Conservation (phyloP, 1,139 yeast genomes). For the Hemisphaericaspora xylofermentans region DNA sequence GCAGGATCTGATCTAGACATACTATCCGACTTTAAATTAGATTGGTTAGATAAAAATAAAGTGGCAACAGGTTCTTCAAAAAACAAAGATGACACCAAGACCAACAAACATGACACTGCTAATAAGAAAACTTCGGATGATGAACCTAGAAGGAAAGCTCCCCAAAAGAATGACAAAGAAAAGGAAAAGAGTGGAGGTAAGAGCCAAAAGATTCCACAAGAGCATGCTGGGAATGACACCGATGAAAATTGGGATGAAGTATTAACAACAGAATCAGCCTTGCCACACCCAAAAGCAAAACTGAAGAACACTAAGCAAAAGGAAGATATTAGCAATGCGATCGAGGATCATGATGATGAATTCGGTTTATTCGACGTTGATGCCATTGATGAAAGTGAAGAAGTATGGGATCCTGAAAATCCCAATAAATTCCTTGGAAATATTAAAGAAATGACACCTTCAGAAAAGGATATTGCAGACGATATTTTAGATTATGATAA, state of each 20-base stretch:
- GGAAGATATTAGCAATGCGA: background rate
- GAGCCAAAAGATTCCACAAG: no score
- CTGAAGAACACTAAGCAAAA: background rate
- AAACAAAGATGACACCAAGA: background rate
- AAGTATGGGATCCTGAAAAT: slow-evolving; percentile 13
- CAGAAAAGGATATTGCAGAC: slow-evolving; percentile 17
- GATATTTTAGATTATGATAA: slow-evolving; percentile 15
- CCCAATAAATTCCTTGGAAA: slow-evolving; percentile 27
- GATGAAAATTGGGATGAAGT: no score
- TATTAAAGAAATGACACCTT: slow-evolving; percentile 19
- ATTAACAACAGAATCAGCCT: no score
- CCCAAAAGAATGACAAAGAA: background rate
- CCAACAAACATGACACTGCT: slow-evolving; percentile 13
- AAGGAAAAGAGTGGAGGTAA: no score
- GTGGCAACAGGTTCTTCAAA: background rate
- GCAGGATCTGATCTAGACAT: background rate
- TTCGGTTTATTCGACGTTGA: slow-evolving; percentile 4
- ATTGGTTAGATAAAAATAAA: background rate
- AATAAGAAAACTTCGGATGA: slow-evolving; percentile 30
- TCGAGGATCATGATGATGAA: slow-evolving; percentile 4
- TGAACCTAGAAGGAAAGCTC: slow-evolving; percentile 26
- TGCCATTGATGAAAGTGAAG: background rate
- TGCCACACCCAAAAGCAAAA: no score
- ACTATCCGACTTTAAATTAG: background rate
- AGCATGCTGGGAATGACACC: no score